Conservation (phyloP, 2,329 filamentous ascomycete species). For the Metarhizium humberi region DNA sequence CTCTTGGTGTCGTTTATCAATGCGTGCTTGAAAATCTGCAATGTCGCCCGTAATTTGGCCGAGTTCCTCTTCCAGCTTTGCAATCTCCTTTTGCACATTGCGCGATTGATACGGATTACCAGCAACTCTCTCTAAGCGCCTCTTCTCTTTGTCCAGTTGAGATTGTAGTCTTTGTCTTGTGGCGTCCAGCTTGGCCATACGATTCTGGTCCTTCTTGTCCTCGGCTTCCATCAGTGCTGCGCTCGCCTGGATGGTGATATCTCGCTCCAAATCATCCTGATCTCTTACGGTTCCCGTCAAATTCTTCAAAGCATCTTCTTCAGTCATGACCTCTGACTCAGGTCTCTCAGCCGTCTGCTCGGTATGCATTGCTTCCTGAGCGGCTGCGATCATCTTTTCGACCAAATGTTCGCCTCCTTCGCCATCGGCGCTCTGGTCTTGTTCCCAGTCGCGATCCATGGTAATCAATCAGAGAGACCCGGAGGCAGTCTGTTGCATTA, state of each 20-base stretch:
- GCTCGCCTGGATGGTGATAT: constrained; percentile 61
- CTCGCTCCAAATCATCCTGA: constrained; percentile 83
- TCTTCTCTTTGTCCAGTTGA: constrained; percentile 50
- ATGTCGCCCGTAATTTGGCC: constrained; percentile 62
- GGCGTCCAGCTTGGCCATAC: constrained; percentile 49
- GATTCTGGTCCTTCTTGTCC: constrained; percentile 52
- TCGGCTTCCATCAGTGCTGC: constrained; percentile 51
- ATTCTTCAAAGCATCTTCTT: constrained; percentile 50
- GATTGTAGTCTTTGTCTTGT: constrained; percentile 50
- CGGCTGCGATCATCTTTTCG: constrained; percentile 20
- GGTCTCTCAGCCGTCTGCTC: constrained; percentile 4
- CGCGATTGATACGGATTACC: constrained; percentile 41
- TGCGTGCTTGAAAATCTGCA: constrained; percentile 69
- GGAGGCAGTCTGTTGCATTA: background rate
- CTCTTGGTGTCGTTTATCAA: constrained; percentile 59
- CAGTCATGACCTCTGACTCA: constrained; percentile 33
- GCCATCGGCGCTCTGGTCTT: constrained; percentile 10
- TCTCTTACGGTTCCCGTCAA: constrained; percentile 65
- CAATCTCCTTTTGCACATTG: constrained; percentile 56
- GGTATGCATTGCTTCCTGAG: constrained; percentile 13
- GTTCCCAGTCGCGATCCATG: constrained; percentile 18
- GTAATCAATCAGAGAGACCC: background rate
- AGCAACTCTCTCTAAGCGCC: constrained; percentile 33
- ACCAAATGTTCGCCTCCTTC: constrained; percentile 17
- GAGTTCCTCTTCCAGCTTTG: constrained; percentile 56